These are phyloP conservation scores for Elymus sibiricus DNA, from an alignment of 176 grass and related monocot species.

Conservation along the genomic window DNA sequence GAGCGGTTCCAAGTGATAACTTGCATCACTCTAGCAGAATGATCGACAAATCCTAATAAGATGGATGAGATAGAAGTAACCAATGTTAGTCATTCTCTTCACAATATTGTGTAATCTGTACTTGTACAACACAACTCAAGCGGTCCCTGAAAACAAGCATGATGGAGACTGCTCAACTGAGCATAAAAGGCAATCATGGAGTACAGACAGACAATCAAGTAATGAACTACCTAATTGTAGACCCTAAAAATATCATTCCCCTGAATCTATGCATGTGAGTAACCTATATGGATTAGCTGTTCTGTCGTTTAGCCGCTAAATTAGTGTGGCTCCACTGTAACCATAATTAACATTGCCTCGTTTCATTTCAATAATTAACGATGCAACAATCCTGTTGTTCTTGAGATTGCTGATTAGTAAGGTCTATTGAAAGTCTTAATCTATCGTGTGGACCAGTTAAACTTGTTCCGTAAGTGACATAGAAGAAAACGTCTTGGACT, in stretches of 20 bases:
- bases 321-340: background rate
- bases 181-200: slow-evolving; percentile 19
- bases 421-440: background rate
- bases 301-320: background rate
- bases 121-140: background rate
- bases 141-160: background rate
- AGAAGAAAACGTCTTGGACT: background rate
- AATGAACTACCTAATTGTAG: slow-evolving; percentile 14
- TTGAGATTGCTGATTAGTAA: slow-evolving; percentile 2
- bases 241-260: background rate
- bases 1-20: slow-evolving; percentile 97
- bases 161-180: slow-evolving; percentile 35
- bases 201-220: slow-evolving; percentile 1
- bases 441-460: slow-evolving; percentile 14
- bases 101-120: background rate
- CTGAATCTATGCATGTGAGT: background rate
- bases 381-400: background rate
- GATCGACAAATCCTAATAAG: slow-evolving; percentile 73
- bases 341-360: background rate
- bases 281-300: slow-evolving; percentile 16
- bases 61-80: background rate
- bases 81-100: background rate
- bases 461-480: background rate
- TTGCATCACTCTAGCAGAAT: slow-evolving; percentile 87
- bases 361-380: background rate